These are phyloP conservation scores for Grosmannia huntii DNA, from an alignment of 2,329 filamentous ascomycete species.

Conservation along the genomic window DNA sequence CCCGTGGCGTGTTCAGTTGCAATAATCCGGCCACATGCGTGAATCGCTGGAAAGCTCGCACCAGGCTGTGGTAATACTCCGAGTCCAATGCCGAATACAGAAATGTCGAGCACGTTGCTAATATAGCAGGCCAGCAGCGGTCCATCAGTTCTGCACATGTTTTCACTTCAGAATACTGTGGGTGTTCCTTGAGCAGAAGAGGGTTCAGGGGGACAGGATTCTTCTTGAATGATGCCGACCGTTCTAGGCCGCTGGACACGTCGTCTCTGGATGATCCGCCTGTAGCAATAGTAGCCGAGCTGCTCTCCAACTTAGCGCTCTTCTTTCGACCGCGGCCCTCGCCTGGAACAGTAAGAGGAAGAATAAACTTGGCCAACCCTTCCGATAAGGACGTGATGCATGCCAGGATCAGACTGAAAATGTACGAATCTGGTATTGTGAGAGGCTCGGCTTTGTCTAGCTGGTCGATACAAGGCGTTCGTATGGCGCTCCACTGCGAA, in stretches of 20 bases:
- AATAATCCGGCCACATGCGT: constrained; percentile 88
- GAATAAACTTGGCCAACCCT: constrained; percentile 80
- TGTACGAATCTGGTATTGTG: constrained; percentile 75
- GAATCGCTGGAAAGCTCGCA: constrained; percentile 88
- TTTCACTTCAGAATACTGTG: constrained; percentile 57
- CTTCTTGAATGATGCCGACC: constrained; percentile 57
- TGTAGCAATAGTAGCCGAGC: constrained; percentile 29
- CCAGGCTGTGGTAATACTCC: constrained; percentile 84
- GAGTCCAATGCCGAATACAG: constrained; percentile 83
- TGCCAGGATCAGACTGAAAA: constrained; percentile 77
- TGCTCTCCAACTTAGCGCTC: constrained; percentile 28
- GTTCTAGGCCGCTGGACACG: constrained; percentile 28
- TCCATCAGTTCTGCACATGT: constrained; percentile 75
- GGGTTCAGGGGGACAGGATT: constrained; percentile 78
- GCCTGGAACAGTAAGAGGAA: constrained; percentile 77
- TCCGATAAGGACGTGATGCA: constrained; percentile 88
- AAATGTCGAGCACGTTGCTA: constrained; percentile 92
- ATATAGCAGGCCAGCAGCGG: constrained; percentile 86
- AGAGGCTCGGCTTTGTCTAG: constrained; percentile 86
- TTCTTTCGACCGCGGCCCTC: constrained; percentile 46
- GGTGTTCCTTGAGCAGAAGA: constrained; percentile 59
- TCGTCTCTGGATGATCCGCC: constrained; percentile 17
- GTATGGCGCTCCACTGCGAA: constrained; percentile 77
- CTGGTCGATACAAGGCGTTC: constrained; percentile 83
- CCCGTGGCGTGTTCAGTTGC: constrained; percentile 70